Base-by-base conservation (phyloP, 1,139 yeast genomes). In the Hansenula sp. region DNA sequence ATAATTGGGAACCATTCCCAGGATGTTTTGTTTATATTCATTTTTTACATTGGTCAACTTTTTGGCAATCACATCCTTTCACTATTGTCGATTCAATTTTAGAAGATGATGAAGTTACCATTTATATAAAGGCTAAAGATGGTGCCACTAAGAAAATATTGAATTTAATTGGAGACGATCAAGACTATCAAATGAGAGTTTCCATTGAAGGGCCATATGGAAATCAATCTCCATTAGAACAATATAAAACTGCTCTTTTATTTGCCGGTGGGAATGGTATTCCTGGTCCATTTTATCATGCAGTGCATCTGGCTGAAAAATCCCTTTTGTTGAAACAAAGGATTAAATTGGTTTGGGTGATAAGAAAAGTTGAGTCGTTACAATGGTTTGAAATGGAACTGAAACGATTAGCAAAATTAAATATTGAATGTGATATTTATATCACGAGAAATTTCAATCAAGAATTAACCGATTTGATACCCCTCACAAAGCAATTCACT, bases 191-290 rank as follows among this genome's bases (percentile, higher is more conserved):
- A 3, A 57, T 67, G 53, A 58, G 63, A 41, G 71, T 77, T 3
- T 59, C 71, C 2, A 57, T 79, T 3, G 86, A 81, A 53, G 86
- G 86, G 0, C 84, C 86, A 0, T 81, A 80, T 53, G 82, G 86
- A 47, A 62, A 66, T 54, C 62, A 72, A 53, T 58, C 79, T 50
- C 75, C 87, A 58, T 59, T 76, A 41, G 74, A 73, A 44, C 66
- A 75, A 42, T 83, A 74, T 58, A 81, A 77, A 42, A 75, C 70
- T 40, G 70, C 71, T 4, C 56, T 82, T 15, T 66, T 83, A 40
- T 54, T 84, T 46, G 80, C 83, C 1, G 84, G 90, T 50, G 89
- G 90, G 38, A 81, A 83, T 49, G 94, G 94, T 54, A 74, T 85
- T 47, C 85, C 94, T 2, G 82, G 83, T 1, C 59, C 74, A 17